Evolutionary conservation across 2,329 filamentous ascomycete species (phyloP).

Genomic region (Aureobasidium leucospermi): DNA sequence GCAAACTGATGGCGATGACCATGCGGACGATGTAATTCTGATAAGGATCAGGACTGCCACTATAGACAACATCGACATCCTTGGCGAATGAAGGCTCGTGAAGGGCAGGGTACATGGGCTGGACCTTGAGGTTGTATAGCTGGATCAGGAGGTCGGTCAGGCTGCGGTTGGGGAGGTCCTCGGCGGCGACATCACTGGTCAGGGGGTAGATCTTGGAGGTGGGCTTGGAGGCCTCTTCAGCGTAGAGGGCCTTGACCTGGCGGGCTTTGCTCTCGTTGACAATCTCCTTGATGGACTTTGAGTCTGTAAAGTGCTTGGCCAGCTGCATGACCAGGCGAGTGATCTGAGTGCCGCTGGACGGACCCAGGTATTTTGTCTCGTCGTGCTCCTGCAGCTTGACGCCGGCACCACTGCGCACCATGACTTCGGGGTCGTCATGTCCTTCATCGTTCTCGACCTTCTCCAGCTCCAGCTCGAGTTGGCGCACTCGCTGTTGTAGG

Average conservation of each 20-base stretch:
- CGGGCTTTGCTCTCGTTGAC: conserved; percentile 67
- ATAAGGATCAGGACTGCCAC: conserved; percentile 63
- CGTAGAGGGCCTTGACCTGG: conserved; percentile 61
- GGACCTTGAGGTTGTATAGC: conserved; percentile 81
- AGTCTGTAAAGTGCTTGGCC: conserved; percentile 86
- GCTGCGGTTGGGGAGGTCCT: conserved; percentile 63
- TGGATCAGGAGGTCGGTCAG: conserved; percentile 74
- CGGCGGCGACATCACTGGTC: conserved; percentile 76
- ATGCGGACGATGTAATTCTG: conserved; percentile 84
- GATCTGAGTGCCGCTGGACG: conserved; percentile 92
- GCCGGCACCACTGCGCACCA: conserved; percentile 78
- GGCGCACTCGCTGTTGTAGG: conserved; percentile 77
- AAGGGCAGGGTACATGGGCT: conserved; percentile 78
- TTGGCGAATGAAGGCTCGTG: conserved; percentile 73
- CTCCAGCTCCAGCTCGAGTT: conserved; percentile 72
- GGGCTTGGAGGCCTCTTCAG: conserved; percentile 57
- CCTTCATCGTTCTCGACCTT: conserved; percentile 71
- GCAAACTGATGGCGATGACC: conserved; percentile 89
- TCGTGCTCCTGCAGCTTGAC: conserved; percentile 73
- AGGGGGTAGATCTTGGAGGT: conserved; percentile 81
- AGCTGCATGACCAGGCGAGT: conserved; percentile 93
- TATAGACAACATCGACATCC: conserved; percentile 75
- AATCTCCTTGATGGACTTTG: conserved; percentile 84
- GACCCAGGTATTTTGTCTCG: conserved; percentile 83
- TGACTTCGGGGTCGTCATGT: conserved; percentile 66